A percentile compares a stretch with the other conserved stretches of the same genome.
phyloP scores from a whole-genome alignment of 805 yeast species.

The Cyberlindnera xishuangbannaensis region DNA sequence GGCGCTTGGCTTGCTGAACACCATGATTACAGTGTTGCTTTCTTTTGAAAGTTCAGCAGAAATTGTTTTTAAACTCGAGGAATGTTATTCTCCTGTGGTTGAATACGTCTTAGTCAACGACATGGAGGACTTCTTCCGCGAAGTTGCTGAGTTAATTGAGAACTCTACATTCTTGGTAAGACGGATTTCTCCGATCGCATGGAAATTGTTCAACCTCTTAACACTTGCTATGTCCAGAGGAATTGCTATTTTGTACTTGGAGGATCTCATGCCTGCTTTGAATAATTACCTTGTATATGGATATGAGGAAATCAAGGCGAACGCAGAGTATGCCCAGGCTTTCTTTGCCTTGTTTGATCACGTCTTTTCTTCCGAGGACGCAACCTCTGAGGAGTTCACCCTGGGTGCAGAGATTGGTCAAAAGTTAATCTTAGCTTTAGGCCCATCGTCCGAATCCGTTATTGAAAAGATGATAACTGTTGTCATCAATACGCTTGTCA shows the following conservation, averaged over 20 bases:
- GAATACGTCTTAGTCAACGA: constrained; percentile 59
- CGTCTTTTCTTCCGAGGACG: constrained; percentile 38
- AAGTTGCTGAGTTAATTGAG: constrained; percentile 69
- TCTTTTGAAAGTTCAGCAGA: constrained; percentile 78
- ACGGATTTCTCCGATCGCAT: constrained; percentile 60
- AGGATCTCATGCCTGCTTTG: constrained; percentile 68
- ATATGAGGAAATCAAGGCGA: constrained; percentile 39
- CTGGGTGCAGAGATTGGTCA: constrained; percentile 60
- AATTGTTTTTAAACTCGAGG: constrained; percentile 58
- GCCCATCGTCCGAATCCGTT: constrained; percentile 36
- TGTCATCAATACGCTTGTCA: constrained; percentile 35
- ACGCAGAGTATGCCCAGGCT: constrained; percentile 42
- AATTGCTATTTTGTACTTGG: constrained; percentile 60
- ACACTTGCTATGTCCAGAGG: constrained; percentile 33
- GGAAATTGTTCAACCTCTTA: constrained; percentile 61
- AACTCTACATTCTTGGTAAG: constrained; percentile 58
- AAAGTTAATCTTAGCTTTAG: constrained; percentile 54
- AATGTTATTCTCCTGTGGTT: constrained; percentile 63
- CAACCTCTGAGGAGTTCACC: constrained; percentile 50
- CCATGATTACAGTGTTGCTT: constrained; percentile 73
- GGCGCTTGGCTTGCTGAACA: constrained; percentile 73
- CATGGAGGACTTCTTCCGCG: constrained; percentile 69
- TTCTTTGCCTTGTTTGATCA: constrained; percentile 45
- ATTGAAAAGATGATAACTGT: constrained; percentile 37
- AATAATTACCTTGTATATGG: constrained; percentile 70